Evolutionary conservation across 352 stramenopile genomes (phyloP).

Genomic region (Globisporangium cederbergense): DNA sequence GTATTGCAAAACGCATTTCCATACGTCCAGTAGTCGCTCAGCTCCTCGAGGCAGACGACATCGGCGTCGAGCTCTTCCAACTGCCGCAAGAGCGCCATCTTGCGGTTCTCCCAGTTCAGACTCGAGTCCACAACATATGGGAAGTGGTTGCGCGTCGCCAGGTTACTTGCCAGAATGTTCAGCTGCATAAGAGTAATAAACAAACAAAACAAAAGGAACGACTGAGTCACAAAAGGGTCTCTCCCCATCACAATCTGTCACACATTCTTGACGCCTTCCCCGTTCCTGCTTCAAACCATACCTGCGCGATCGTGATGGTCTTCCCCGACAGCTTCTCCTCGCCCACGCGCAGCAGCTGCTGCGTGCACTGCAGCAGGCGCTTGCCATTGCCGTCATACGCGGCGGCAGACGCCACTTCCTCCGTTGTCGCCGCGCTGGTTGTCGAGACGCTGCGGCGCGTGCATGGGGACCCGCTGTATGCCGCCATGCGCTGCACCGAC

Average conservation of each 20-base stretch:
- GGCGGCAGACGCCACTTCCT: neutral
- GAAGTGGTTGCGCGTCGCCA: constrained; percentile 82
- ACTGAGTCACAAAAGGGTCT: neutral
- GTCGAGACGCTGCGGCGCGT: constrained; percentile 25
- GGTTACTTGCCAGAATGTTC: constrained; percentile 85
- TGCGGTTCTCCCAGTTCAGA: constrained; percentile 83
- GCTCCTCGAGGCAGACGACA: constrained; percentile 81
- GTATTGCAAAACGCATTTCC: constrained; percentile 12
- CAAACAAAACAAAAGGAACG: neutral
- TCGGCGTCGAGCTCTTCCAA: constrained; percentile 74
- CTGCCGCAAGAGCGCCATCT: constrained; percentile 71
- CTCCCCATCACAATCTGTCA: neutral
- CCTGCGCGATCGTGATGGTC: constrained; percentile 78
- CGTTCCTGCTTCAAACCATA: constrained; percentile 12
- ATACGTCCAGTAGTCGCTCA: constrained; percentile 88
- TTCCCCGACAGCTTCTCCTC: constrained; percentile 37
- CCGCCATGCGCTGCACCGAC: constrained; percentile 29
- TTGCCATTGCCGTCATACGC: constrained; percentile 1
- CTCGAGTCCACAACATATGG: constrained; percentile 81
- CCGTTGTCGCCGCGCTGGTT: neutral
- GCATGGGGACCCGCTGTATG: neutral
- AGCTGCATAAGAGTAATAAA: constrained; percentile 27
- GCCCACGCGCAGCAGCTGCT: constrained; percentile 39
- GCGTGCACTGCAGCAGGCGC: constrained; percentile 43
- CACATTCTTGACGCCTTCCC: neutral